Conservation (phyloP, 2,329 filamentous ascomycete species). For the Trichophyton rubrum region DNA sequence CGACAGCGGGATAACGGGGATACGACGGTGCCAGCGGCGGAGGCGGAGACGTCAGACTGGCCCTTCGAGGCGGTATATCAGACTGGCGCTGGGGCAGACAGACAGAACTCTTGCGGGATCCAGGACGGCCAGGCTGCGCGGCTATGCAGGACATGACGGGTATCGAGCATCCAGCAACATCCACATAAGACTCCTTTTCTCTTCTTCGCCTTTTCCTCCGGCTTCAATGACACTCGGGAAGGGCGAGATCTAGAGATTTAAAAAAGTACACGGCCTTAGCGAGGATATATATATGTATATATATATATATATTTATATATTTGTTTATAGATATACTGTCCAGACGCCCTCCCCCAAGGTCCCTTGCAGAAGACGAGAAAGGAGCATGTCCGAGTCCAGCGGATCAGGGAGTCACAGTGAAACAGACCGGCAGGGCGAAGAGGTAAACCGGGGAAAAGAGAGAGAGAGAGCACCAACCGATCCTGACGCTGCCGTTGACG, state of each 20-base stretch:
- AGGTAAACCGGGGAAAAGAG: neutral
- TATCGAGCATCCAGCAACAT: neutral
- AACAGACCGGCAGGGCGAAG: neutral
- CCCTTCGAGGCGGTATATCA: neutral
- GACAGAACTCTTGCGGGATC: neutral
- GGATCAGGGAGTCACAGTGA: neutral
- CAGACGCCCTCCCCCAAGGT: neutral
- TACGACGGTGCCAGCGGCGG: too few species aligned
- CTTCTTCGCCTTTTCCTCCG: too few species aligned
- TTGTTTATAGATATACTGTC: neutral
- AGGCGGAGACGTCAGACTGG: too few species aligned
- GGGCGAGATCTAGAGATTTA: neutral
- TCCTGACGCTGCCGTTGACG: neutral
- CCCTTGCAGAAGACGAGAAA: neutral
- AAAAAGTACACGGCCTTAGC: neutral
- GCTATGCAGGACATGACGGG: neutral
- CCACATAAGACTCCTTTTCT: neutral
- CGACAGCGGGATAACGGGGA: too few species aligned
- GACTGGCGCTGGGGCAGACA: neutral
- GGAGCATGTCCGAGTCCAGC: neutral
- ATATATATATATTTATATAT: neutral
- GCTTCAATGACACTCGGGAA: neutral
- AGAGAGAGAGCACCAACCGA: neutral
- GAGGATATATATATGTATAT: neutral
- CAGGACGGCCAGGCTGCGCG: neutral